Evolutionary conservation across 495 filamentous ascomycete species (phyloP), one percentile per base, ranked within the genome.

Genomic region (Hamigera avellanea): DNA sequence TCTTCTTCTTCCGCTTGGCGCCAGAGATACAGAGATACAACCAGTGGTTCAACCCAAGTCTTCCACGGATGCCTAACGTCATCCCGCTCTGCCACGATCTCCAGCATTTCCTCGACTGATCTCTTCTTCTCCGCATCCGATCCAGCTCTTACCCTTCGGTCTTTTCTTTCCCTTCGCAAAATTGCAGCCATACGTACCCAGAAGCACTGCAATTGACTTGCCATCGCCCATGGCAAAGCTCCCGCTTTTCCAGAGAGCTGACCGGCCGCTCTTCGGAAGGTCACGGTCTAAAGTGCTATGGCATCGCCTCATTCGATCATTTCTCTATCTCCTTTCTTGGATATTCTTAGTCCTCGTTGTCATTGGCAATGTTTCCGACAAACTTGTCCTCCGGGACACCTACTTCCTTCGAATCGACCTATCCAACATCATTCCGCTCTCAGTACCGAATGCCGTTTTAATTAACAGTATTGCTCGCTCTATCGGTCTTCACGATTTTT

Each of bases 401-500:
- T 93, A 83, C 58, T 93, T 94, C 61, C 75, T 87, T 50, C 77
- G 77, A 46, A 72, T 93, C 39, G 70, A 91, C 60, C 72, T 93
- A n/a, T 69, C 78, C 56, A 71, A 91, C 45, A 81, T 96, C 51
- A 78, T 95, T 36, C 85, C 86, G 0, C 56, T 70, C 7, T 75
- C 72, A 4, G 74, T 86, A 12, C 83, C 85, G 15, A 83, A 87
- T 48, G 80, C 77, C 17, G 62, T 61, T 4, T 65, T 94, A 9
- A 81, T 93, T 61, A 94, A 94, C 61, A 80, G 70, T 36, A 85
- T 95, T 39, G 87, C 87, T n/a, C 83, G 81, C 27, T 80, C 80
- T 8, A 70, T 96, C 33, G 88, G 88, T 6, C 65, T 95, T 13
- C 84, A 93, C 45, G 88, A 95, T 59, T 96, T 91, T 60, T 96